Base-by-base conservation (phyloP, 306 rosid species). In the Ochetophila trinervis region DNA sequence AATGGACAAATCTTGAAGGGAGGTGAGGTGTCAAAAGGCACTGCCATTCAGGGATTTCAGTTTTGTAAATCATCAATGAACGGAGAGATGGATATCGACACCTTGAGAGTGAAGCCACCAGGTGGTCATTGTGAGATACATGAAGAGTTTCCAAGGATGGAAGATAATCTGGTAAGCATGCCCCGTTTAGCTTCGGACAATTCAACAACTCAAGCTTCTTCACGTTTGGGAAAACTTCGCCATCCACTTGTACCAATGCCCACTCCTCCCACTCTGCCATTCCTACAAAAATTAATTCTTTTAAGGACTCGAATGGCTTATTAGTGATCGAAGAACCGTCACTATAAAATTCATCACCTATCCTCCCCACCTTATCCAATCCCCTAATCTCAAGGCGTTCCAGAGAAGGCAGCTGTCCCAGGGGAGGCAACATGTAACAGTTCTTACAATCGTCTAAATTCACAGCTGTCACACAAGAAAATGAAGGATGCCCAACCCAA, bases 401-500 rank as follows among this genome's bases (percentile, higher is more conserved):
- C 4, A 74, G 57, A 12, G 49, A 14, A n/a, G 60, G 68, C 42
- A 74, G 59, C 36, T 12, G 22, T 2, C 58, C 73, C 34, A 74
- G 51, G 1, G 40, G 21, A 4, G 69, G 73, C 58, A 54, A 42
- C 2, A 30, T 0, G 2, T 0, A 5, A 7, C 57, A 53, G 19
- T 53, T 9, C 6, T 21, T 53, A 9, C 27, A 53, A 18, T n/a
- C n/a, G n/a, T 6, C 15, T 0, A 10, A 1, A 18, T 30, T 30
- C 22, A 47, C 3, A 21, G 3, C 60, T 52, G 3, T 20, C 44
- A 62, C 27, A 62, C 37, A n/a, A n/a, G 37, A 2, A 19, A 62
- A 24, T 14, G 27, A 74, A 30, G 0, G 53, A 37, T 61, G n/a
- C 17, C 60, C 32, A 7, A 74, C 2, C 79, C 79, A 37, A 74